Evolutionary conservation across 2,329 filamentous ascomycete species (phyloP).

Genomic region (Pyrenophora seminiperda): DNA sequence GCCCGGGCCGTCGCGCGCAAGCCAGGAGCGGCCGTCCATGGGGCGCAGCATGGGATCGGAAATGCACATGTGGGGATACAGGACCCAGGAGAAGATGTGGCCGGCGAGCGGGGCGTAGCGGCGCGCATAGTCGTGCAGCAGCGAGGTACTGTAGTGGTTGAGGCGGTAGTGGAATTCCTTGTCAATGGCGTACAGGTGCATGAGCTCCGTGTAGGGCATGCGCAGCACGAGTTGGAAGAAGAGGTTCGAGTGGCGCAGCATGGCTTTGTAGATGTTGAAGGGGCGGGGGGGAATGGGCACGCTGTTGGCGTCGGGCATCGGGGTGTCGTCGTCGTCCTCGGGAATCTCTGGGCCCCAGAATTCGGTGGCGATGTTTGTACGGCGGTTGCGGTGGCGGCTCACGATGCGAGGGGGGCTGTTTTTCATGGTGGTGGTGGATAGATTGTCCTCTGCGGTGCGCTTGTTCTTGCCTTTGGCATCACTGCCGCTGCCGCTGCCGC

Average conservation of each 20-base stretch:
- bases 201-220: constrained; percentile 29
- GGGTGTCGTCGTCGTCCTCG: not conserved
- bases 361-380: constrained; percentile 25
- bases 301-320: no score
- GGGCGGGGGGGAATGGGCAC: not conserved
- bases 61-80: constrained; percentile 64
- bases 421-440: not conserved
- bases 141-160: constrained; percentile 59
- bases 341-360: constrained; percentile 24
- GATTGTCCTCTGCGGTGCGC: constrained; percentile 23
- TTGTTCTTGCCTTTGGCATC: constrained; percentile 30
- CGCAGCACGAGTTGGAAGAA: constrained; percentile 42
- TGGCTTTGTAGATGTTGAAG: constrained; percentile 45
- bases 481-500: no score
- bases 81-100: constrained; percentile 64
- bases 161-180: constrained; percentile 49
- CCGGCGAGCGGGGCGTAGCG: constrained; percentile 62
- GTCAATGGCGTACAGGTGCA: constrained; percentile 46
- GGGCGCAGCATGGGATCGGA: constrained; percentile 62
- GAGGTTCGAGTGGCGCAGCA: constrained; percentile 44
- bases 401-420: constrained; percentile 21
- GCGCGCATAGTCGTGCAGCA: constrained; percentile 61
- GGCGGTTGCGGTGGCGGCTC: constrained; percentile 29
- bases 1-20: constrained; percentile 59
- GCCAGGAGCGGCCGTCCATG: constrained; percentile 44